These are phyloP conservation scores for Aspergillus avenaceus DNA, from an alignment of 495 filamentous ascomycete genomes.

Conservation along the genomic window DNA sequence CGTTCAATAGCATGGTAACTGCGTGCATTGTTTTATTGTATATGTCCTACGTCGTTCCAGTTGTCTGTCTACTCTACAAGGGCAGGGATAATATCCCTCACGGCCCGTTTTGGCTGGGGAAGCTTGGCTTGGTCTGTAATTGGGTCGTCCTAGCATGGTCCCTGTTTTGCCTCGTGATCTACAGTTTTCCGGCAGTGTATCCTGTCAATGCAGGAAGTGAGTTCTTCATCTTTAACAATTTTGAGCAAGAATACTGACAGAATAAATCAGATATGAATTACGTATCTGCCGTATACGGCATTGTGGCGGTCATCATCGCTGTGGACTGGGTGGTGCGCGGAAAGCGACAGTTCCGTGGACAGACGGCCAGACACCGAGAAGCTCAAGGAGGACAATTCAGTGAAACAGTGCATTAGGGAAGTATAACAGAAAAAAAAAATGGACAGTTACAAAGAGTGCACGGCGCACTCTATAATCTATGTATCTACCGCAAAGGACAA, in stretches of 20 bases:
- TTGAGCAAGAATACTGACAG: too few relatives aligned
- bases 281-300: slow-evolving; percentile 46
- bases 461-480: too few relatives aligned
- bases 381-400: slow-evolving; percentile 2
- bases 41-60: slow-evolving; percentile 44
- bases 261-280: slow-evolving; percentile 43
- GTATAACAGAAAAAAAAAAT: too few relatives aligned
- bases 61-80: slow-evolving; percentile 39
- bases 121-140: slow-evolving; percentile 35
- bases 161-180: slow-evolving; percentile 44
- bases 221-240: too few relatives aligned
- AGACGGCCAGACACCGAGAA: slow-evolving; percentile 20
- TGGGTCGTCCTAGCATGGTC: slow-evolving; percentile 42
- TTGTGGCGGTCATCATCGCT: slow-evolving; percentile 33
- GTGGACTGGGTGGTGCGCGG: slow-evolving; percentile 42
- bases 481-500: too few relatives aligned
- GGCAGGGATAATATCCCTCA: slow-evolving; percentile 44
- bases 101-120: slow-evolving; percentile 48
- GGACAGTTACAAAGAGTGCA: too few relatives aligned
- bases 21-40: slow-evolving; percentile 47
- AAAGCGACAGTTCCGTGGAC: slow-evolving; percentile 32
- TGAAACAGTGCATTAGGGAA: too few relatives aligned
- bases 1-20: slow-evolving; percentile 50
- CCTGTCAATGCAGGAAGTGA: slow-evolving; percentile 24
- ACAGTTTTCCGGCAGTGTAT: slow-evolving; percentile 41